Evolutionary conservation across 805 yeast genomes (phyloP).

Genomic region (Kluyveromyces lactis): DNA sequence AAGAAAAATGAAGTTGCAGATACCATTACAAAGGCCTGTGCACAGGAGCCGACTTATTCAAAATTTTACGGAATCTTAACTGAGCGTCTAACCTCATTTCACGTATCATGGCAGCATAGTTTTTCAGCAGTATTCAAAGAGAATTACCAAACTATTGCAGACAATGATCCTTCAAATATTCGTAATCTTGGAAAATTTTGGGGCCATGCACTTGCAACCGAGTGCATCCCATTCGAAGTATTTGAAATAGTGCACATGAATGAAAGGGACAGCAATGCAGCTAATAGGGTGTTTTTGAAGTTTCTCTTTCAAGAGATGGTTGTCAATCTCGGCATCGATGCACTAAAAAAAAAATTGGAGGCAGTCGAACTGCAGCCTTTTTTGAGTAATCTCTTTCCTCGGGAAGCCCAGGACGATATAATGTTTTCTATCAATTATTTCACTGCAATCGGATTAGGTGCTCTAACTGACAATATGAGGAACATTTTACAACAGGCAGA

Average conservation of each 20-base stretch:
- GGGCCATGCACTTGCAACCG: slow-evolving; percentile 75
- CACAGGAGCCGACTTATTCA: slow-evolving; percentile 80
- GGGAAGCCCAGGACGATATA: slow-evolving; percentile 40
- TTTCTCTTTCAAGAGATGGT: slow-evolving; percentile 72
- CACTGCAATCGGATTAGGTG: slow-evolving; percentile 87
- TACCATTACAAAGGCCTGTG: slow-evolving; percentile 70
- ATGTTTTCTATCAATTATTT: slow-evolving; percentile 83
- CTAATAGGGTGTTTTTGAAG: slow-evolving; percentile 72
- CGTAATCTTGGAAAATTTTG: slow-evolving; percentile 77
- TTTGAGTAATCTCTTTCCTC: slow-evolving; percentile 59
- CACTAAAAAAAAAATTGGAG: slow-evolving; percentile 40
- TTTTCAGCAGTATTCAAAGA: slow-evolving; percentile 47
- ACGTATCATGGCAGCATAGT: slow-evolving; percentile 46
- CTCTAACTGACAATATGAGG: slow-evolving; percentile 77
- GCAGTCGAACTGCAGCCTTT: slow-evolving; percentile 45
- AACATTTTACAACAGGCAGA: slow-evolving; percentile 34
- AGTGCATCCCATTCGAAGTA: slow-evolving; percentile 55
- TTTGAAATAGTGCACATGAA: slow-evolving; percentile 51
- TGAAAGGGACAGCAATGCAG: slow-evolving; percentile 68
- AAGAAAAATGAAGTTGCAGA: slow-evolving; percentile 52
- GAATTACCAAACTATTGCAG: slow-evolving; percentile 51
- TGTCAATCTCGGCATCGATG: slow-evolving; percentile 60
- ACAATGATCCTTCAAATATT: slow-evolving; percentile 62
- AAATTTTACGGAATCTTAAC: slow-evolving; percentile 76
- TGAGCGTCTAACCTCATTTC: slow-evolving; percentile 49